Evolutionary conservation across 345 rosid species (phyloP), one percentile per base, ranked within the genome.

Genomic region (Rhizophora apiculata): DNA sequence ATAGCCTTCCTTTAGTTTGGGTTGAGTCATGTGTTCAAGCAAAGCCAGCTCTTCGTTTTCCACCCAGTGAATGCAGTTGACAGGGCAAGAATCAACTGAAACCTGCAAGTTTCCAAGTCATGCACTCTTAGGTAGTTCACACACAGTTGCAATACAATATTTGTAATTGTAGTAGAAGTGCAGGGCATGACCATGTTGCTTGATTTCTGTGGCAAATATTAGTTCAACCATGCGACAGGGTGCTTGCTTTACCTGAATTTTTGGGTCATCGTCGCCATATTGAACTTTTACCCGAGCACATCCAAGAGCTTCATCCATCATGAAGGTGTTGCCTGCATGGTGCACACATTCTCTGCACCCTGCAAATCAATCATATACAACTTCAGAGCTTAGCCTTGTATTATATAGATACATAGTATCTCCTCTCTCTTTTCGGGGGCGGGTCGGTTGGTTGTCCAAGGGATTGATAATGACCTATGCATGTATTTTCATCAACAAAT

Each of bases 21-120:
- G 89, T 51, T 69, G 87, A 11, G 54, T 64, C 57, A 88, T 63
- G 64, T 80, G 83, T 74, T 88, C 90, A 7, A 85, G 88, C 73
- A 85, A 76, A n/a, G 62, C 72, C 55, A 86, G 24, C 48, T 88
- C 90, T 70, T 84, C 84, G 31, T 62, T 79, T 7, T 79, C 81
- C 68, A 86, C 89, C 93, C 86, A 78, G 60, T 83, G 70, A 53
- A 85, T 88, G 79, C 89, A 86, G 78, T 86, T 85, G 76, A 86
- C 86, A 0, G 91, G 94, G 73, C 91, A 86, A 0, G 89, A 86
- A 26, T 86, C 89, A 36, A 85, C 83, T 0, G 87, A 75, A 20
- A 86, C 85, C 89, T 83, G 79, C 16, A 72, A 57, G 36, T 22
- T 59, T 51, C 20, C 24, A 32, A 51, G 27, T 58, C 55, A 56